A percentile compares a stretch with the other conserved stretches of the same genome.
phyloP scores from a whole-genome alignment of 2,329 filamentous ascomycete species.

The Diplocarpon rosae region DNA sequence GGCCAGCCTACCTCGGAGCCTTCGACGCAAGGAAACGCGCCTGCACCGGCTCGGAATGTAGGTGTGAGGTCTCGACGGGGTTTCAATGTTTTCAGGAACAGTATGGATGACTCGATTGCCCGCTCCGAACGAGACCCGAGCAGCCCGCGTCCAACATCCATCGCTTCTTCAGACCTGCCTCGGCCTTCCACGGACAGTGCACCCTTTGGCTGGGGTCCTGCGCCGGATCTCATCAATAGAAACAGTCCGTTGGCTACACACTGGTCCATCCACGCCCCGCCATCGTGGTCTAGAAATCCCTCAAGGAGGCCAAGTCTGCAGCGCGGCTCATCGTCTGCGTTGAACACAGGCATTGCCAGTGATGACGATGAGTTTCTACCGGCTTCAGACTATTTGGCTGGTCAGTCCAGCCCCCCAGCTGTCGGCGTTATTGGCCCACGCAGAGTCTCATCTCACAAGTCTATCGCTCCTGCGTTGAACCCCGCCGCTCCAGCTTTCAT shows the following conservation, averaged over 20 bases:
- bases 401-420: conserved; percentile 38
- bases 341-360: conserved; percentile 50
- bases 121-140: conserved; percentile 44
- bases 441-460: conserved; percentile 40
- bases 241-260: conserved; percentile 40
- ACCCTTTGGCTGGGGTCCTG: conserved; percentile 57
- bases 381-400: conserved; percentile 39
- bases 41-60: conserved; percentile 23
- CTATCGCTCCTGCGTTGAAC: conserved; percentile 56
- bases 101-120: conserved; percentile 32
- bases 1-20: conserved; percentile 19
- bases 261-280: conserved; percentile 36
- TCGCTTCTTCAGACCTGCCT: conserved; percentile 59
- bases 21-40: conserved; percentile 23
- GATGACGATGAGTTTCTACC: conserved; percentile 55
- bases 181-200: conserved; percentile 70
- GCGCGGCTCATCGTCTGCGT: conserved; percentile 55
- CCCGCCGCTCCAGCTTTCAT: conserved; percentile 85
- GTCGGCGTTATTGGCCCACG: conserved; percentile 72
- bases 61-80: conserved; percentile 17
- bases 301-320: conserved; percentile 76
- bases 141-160: conserved; percentile 56
- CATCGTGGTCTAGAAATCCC: conserved; percentile 62
- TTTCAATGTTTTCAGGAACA: conserved; percentile 39
- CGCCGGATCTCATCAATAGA: conserved; percentile 37